Conservation (phyloP, 2,329 filamentous ascomycete genomes). For the Talaromyces amestolkiae region DNA sequence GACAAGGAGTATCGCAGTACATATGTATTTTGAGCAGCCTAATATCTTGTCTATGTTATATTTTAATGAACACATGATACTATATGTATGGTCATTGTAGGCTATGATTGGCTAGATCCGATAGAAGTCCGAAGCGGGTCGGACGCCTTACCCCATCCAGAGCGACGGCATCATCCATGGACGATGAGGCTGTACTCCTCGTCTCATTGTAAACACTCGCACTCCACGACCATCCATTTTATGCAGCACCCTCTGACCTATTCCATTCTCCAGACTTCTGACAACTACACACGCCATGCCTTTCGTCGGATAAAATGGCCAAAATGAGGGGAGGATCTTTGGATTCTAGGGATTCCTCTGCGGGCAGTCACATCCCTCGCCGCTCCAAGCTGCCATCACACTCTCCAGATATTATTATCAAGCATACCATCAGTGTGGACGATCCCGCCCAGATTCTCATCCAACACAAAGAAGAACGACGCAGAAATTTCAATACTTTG, state of each 20-base stretch:
- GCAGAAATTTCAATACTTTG: conserved; percentile 55
- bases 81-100: background rate
- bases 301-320: conserved; percentile 34
- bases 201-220: background rate
- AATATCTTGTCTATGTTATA: no score
- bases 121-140: background rate
- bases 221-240: background rate
- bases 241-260: background rate
- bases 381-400: conserved; percentile 42
- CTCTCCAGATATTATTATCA: conserved; percentile 38
- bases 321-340: conserved; percentile 38
- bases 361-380: conserved; percentile 16
- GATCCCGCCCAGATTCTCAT: conserved; percentile 38
- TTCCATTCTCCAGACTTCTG: background rate
- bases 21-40: conserved; percentile 5
- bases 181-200: background rate
- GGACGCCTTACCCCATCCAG: conserved; percentile 14
- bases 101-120: background rate
- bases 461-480: conserved; percentile 41
- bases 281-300: background rate
- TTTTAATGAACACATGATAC: background rate
- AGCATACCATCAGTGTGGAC: conserved; percentile 41
- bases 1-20: conserved; percentile 8
- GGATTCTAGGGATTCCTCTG: conserved; percentile 10
- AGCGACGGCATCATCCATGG: background rate